These are phyloP conservation scores for Hyphodiscus hymeniophilus DNA, from an alignment of 495 filamentous ascomycete species.

Conservation along the genomic window DNA sequence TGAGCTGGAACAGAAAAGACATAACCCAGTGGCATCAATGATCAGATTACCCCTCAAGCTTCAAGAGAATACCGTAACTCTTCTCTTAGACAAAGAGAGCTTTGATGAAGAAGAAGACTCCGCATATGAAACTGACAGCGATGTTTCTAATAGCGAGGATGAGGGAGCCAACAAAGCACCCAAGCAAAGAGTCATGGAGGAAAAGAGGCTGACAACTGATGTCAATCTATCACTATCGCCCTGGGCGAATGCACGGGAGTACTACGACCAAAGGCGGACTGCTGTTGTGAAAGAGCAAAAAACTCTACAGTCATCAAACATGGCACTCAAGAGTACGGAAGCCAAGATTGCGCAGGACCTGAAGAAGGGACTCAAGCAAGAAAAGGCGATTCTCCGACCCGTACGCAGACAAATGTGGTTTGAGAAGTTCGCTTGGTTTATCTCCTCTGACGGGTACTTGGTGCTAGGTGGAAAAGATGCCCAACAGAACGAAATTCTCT, in stretches of 20 bases:
- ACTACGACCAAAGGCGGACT: constrained; percentile 79
- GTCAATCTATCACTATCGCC: constrained; percentile 74
- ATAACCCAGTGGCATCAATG: constrained; percentile 78
- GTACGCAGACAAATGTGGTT: constrained; percentile 85
- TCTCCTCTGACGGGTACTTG: constrained; percentile 92
- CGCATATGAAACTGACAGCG: constrained; percentile 56
- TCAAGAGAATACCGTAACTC: constrained; percentile 77
- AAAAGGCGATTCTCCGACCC: constrained; percentile 80
- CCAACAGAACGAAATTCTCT: constrained; percentile 87
- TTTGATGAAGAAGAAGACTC: constrained; percentile 45
- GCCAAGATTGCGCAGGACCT: constrained; percentile 80
- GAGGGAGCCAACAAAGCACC: constrained; percentile 32
- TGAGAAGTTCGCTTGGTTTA: constrained; percentile 91
- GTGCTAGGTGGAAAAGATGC: constrained; percentile 80
- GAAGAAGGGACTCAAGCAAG: constrained; percentile 79
- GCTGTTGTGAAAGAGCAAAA: constrained; percentile 82
- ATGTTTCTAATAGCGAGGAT: constrained; percentile 51
- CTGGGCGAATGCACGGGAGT: constrained; percentile 84
- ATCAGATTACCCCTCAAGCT: constrained; percentile 87
- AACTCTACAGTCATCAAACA: constrained; percentile 71
- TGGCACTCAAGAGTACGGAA: constrained; percentile 82
- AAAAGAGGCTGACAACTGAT: constrained; percentile 60
- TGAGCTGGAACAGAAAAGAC: constrained; percentile 69
- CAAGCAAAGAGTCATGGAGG: constrained; percentile 26
- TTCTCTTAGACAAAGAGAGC: constrained; percentile 65